Base-by-base conservation (phyloP, 129 eudicot genomes). In the Apium graveolens region DNA sequence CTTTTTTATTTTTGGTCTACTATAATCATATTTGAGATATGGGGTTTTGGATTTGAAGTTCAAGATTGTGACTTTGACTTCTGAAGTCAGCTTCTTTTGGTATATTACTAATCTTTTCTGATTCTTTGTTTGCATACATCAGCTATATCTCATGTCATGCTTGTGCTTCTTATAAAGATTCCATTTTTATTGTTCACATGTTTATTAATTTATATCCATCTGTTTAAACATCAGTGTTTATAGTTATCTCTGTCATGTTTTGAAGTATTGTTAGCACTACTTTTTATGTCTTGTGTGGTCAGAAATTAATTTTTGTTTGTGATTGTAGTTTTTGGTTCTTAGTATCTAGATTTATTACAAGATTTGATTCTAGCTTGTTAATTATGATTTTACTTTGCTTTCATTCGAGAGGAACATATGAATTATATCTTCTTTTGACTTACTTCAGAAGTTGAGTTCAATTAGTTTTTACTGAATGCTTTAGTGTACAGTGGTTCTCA, bases 1-100 rank as follows among this genome's bases (percentile, higher is more conserved):
- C 62, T n/a, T 17, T 74, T 79, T 79, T 2, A 16, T 75, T 80
- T 74, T 27, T 26, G 0, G 39, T 74, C 32, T 80, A 35, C 57
- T 32, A 34, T 46, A 39, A 78, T 84, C 78, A 35, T 79, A 46
- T 76, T 79, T 62, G 72, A 27, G 35, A 72, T 49, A 85, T 79
- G 90, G 85, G 86, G 16, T 46, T 87, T 87, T 80, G 77, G 80
- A 57, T 85, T 34, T 73, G 76, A 77, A 84, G 90, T 85, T 79
- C 76, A 89, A 82, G 78, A 86, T 80, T 88, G 80, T 80, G 85
- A 81, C 84, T 82, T 77, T 78, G 11, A 20, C 37, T 41, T 3
- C 10, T 41, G 76, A 72, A 24, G 34, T 39, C 78, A 78, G 91
- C 88, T 86, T 87, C 87, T 76, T 90, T 84, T 88, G 89, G 86